Evolutionary conservation across 148 eudicot species (phyloP).

Genomic region (Pouteria glomerata): DNA sequence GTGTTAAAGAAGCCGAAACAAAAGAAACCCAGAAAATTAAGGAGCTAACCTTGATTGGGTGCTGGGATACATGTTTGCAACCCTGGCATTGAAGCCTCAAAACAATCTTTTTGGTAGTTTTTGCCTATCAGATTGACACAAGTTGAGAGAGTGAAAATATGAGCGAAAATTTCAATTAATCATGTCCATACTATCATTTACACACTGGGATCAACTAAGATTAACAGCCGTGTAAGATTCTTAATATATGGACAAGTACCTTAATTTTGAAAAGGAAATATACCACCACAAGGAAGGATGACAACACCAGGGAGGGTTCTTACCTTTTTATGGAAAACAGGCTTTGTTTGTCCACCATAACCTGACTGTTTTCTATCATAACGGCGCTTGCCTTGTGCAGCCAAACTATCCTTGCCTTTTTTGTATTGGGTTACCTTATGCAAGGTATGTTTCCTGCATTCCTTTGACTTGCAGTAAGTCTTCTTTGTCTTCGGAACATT

Average conservation of each 20-base stretch:
- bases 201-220: too few species aligned
- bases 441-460: slow-evolving; percentile 70
- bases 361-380: slow-evolving; percentile 81
- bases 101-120: slow-evolving; percentile 80
- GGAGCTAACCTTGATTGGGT: slow-evolving; percentile 60
- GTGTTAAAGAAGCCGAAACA: background rate
- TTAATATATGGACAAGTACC: background rate
- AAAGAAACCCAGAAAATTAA: background rate
- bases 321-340: slow-evolving; percentile 89
- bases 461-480: slow-evolving; percentile 83
- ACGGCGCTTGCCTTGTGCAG: slow-evolving; percentile 82
- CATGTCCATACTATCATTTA: too few species aligned
- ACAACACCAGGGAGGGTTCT: background rate
- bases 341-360: slow-evolving; percentile 91
- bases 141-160: background rate
- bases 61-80: slow-evolving; percentile 82
- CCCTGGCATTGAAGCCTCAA: slow-evolving; percentile 83
- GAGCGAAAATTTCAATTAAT: background rate
- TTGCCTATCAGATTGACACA: slow-evolving; percentile 37
- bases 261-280: background rate
- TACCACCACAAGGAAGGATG: background rate
- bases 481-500: slow-evolving; percentile 81
- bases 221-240: too few species aligned
- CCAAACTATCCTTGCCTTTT: slow-evolving; percentile 87
- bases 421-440: slow-evolving; percentile 90